These are phyloP conservation scores for Hygrocybe coccinea DNA, from an alignment of 768 basidiomycete genomes.

Conservation along the genomic window DNA sequence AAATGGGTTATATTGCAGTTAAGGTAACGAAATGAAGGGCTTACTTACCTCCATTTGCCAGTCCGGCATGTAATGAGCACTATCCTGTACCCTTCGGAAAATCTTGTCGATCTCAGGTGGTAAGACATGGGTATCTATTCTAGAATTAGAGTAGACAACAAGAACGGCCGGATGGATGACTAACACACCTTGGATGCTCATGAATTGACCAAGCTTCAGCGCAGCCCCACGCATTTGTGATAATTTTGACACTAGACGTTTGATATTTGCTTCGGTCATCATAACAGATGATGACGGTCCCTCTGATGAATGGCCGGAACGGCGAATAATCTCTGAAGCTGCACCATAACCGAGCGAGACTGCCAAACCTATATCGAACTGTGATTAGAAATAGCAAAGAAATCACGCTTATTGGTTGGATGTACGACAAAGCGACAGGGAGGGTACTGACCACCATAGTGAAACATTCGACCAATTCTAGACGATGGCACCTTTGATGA, in stretches of 20 bases:
- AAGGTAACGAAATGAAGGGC: not conserved
- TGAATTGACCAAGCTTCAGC: conserved; percentile 92
- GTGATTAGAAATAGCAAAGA: not conserved
- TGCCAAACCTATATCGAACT: conserved; percentile 61
- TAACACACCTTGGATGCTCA: conserved; percentile 82
- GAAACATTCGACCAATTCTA: conserved; percentile 81
- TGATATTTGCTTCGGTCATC: conserved; percentile 88
- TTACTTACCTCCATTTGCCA: conserved; percentile 88
- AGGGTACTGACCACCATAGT: conserved; percentile 74
- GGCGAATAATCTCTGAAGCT: conserved; percentile 77
- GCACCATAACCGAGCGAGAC: conserved; percentile 87
- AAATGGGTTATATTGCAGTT: not conserved
- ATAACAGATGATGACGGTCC: conserved; percentile 51
- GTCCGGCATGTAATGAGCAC: conserved; percentile 98
- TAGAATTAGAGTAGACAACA: not conserved
- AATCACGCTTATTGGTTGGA: not conserved
- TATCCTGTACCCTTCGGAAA: conserved; percentile 86
- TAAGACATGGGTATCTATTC: conserved; percentile 80
- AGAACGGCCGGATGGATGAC: no score
- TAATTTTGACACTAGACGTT: conserved; percentile 86
- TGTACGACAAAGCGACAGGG: not conserved
- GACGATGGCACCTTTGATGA: conserved; percentile 91
- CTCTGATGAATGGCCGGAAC: conserved; percentile 28
- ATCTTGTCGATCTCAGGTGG: conserved; percentile 86
- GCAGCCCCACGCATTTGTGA: conserved; percentile 95